Percentiles rank a stretch among this genome's conserved stretches.
These are phyloP conservation scores for Taphrina flavorubra DNA, from an alignment of 1,139 yeast genomes.

Conservation along the genomic window DNA sequence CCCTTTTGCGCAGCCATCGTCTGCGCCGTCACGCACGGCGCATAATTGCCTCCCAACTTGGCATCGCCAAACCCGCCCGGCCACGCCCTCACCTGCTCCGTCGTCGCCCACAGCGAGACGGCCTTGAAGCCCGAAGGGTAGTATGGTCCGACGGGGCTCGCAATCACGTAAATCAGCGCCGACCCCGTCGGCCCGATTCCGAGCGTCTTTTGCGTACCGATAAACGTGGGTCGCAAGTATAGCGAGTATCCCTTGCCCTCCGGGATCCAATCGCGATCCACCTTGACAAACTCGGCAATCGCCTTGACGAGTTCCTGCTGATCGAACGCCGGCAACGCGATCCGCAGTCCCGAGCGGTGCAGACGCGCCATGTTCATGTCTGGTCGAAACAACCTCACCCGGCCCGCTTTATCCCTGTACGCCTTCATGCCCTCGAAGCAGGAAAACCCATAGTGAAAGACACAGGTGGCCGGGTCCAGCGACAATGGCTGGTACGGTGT, in stretches of 20 bases:
- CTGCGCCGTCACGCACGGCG: constrained; percentile 91
- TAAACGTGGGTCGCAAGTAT: constrained; percentile 91
- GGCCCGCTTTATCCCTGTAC: constrained; percentile 62
- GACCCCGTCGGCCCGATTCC: constrained; percentile 82
- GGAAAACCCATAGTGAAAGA: constrained; percentile 93
- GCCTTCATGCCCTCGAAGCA: constrained; percentile 97
- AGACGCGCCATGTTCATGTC: constrained; percentile 89
- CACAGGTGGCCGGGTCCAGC: constrained; percentile 85
- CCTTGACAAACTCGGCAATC: constrained; percentile 71
- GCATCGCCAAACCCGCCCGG: constrained; percentile 97
- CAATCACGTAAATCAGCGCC: constrained; percentile 82
- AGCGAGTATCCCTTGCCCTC: constrained; percentile 83
- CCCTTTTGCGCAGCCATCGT: constrained; percentile 85
- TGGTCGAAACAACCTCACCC: constrained; percentile 84
- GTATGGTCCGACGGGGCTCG: constrained; percentile 94
- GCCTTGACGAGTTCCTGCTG: constrained; percentile 73
- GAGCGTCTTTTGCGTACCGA: constrained; percentile 84
- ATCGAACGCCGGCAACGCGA: constrained; percentile 85
- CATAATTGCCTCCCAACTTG: constrained; percentile 96
- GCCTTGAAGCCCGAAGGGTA: constrained; percentile 93
- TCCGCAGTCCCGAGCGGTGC: constrained; percentile 85
- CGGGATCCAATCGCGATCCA: constrained; percentile 82
- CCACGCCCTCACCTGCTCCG: constrained; percentile 96
- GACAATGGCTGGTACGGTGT: constrained; percentile 77
- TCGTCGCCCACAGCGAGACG: constrained; percentile 89